Conservation (phyloP, 2,329 filamentous ascomycete genomes). For the Fusarium sp. region DNA sequence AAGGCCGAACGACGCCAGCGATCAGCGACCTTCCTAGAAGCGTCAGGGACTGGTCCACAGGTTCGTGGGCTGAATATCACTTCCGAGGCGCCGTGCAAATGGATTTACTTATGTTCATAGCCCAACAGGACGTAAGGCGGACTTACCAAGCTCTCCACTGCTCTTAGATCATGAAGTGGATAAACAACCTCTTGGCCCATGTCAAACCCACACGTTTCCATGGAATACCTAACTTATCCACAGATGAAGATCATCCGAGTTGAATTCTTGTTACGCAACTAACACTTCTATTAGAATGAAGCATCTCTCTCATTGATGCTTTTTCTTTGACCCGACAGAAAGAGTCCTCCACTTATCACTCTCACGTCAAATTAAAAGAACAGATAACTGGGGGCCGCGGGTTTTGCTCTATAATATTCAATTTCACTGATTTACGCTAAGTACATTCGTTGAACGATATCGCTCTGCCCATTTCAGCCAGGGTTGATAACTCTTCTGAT, state of each 20-base stretch:
- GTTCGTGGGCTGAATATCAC: background rate
- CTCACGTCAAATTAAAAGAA: background rate
- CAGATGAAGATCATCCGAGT: too few relatives aligned
- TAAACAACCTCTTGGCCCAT: background rate
- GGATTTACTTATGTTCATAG: background rate
- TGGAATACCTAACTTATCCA: background rate
- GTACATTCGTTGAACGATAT: slow-evolving; percentile 22
- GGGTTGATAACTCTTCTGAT: background rate
- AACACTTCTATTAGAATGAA: background rate
- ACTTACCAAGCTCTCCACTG: slow-evolving; percentile 1
- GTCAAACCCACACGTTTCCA: background rate
- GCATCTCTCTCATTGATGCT: background rate
- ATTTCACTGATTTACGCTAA: slow-evolving; percentile 29
- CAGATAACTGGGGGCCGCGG: background rate
- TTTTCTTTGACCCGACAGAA: background rate
- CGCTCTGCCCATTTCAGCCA: slow-evolving; percentile 7
- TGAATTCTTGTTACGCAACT: background rate
- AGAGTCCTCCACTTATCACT: background rate
- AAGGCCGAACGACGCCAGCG: background rate
- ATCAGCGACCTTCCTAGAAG: background rate
- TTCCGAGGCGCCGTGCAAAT: background rate
- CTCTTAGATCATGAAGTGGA: background rate
- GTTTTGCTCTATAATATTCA: slow-evolving; percentile 1
- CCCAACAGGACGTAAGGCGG: background rate
- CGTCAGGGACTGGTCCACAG: background rate